Base-by-base conservation (phyloP, 1,284 basidiomycete genomes). In the Ganoderma sinense region DNA sequence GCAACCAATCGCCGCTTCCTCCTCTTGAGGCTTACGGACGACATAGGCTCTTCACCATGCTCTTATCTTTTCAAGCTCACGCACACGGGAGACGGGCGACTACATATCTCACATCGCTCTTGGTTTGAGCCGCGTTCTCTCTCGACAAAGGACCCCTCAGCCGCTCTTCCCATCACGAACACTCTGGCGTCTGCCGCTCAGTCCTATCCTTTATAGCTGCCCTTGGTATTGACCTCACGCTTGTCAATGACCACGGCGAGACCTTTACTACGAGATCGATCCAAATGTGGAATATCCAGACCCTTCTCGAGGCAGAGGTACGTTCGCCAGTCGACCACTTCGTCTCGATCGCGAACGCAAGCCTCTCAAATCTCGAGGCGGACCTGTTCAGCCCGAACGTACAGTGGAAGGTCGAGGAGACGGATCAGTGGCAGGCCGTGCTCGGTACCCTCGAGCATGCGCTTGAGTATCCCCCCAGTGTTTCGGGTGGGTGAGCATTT, bases 401-500 rank as follows among this genome's bases (percentile, higher is more conserved):
- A 0, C 98, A 99, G 82, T 86, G 87, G 70, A 92, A 89, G 82
- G 99, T 99, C 70, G 97, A 98, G 80, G 98, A 99, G 79, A 91
- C 91, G 1, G 99, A 99, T 72, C 84, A 94, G 66, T 93, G 97
- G 80, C 90, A 98, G 78, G 94, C 93, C 0, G 94, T 99, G 10
- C 82, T 94, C 76, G 97, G 98, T 83, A 96, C 97, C 78, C 87
- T 97, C 87, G 90, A 93, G 71, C 95, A 97, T 82, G 97, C 97
- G 3, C 85, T 97, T 76, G 96, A 97, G 80, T 96, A 94, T 76
- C 92, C 92, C 43, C 97, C 97, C 0, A 99, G 81, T 90, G 90
- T 61, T 99, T 99, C 81, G 98, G 96, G 20, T 88, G 92, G 69
- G 98, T 99, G 14, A 94, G 90, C 1, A 99, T 99, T 97, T 92